Conservation (phyloP, 2,329 filamentous ascomycete species). For the Penicillium sp. region DNA sequence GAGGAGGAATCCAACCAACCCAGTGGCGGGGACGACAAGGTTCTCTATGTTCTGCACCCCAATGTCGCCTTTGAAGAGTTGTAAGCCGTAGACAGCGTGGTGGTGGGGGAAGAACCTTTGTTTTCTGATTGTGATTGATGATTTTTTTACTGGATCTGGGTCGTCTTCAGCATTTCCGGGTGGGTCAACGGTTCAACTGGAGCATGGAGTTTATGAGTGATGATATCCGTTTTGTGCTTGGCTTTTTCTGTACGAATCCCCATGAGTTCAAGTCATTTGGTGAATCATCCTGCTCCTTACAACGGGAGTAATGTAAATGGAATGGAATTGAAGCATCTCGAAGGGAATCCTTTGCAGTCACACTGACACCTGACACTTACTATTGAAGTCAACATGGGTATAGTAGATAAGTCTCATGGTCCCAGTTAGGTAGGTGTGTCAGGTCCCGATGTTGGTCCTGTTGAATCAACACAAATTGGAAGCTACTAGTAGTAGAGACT, state of each 20-base stretch:
- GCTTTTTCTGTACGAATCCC: background rate
- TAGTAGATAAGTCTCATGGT: too few relatives aligned
- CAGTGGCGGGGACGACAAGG: conserved; percentile 40
- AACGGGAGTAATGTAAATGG: too few relatives aligned
- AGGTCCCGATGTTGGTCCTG: too few relatives aligned
- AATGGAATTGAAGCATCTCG: too few relatives aligned
- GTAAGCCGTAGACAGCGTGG: conserved; percentile 28
- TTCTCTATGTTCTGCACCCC: conserved; percentile 86
- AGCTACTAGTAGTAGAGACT: too few relatives aligned
- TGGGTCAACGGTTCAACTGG: conserved; percentile 20
- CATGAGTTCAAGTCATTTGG: background rate
- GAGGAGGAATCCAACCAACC: conserved; percentile 56
- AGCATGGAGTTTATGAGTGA: conserved; percentile 29
- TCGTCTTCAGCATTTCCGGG: conserved; percentile 20
- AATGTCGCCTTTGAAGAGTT: conserved; percentile 74
- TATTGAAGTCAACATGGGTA: too few relatives aligned
- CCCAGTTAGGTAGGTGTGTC: too few relatives aligned
- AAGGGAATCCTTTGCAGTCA: too few relatives aligned
- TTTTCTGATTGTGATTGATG: conserved; percentile 1
- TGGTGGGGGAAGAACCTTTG: too few relatives aligned
- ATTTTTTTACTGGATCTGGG: conserved; percentile 12
- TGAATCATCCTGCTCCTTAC: background rate
- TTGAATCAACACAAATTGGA: too few relatives aligned
- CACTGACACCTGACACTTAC: too few relatives aligned
- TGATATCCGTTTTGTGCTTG: conserved; percentile 23